Base-by-base conservation (phyloP, 306 rosid species). In the Castanopsis chinensis region DNA sequence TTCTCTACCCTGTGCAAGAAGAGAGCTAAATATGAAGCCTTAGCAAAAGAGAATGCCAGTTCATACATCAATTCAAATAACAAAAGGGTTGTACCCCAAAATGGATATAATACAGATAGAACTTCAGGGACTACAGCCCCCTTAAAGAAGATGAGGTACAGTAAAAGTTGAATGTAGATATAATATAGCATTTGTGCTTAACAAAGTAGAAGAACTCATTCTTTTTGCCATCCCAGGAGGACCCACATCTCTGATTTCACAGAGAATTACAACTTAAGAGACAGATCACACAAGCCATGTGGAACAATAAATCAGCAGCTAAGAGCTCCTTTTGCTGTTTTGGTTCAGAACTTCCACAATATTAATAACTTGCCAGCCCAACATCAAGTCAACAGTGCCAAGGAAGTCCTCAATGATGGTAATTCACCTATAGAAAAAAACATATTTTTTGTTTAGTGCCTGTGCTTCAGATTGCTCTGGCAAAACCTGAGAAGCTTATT, bases 1-100 rank as follows among this genome's bases (percentile, higher is more conserved):
- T 93, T 96, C 88, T 82, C 99, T 75, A 96, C 98, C 20, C 76
- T 96, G 84, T 89, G 99, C 92, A 96, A 96, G 88, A 96, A 96
- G 97, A 93, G 92, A 86, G 98, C 99, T 51, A 96, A 96, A 86
- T 90, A 90, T 71, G 99, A 91, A 81, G 97, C 97, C 81, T 84
- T 91, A 72, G 93, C 96, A 6, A 96, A 96, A 87, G 97, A 93
- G 88, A 93, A 96, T 83, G 80, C 81, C 10, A 70, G 86, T 78
- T 84, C 94, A 30, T 87, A 87, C 80, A 86, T 87, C 65, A 93
- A 89, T 82, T 78, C 90, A 45, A 93, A 88, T 82, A 92, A 87
- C 80, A 96, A 96, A 84, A 91, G 98, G 85, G 78, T 86, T 52
- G 61, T 78, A 53, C 43, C 84, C 75, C 92, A 78, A 74, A 90